Conservation (phyloP, 306 rosid species). For the Trifolium fragiferum region DNA sequence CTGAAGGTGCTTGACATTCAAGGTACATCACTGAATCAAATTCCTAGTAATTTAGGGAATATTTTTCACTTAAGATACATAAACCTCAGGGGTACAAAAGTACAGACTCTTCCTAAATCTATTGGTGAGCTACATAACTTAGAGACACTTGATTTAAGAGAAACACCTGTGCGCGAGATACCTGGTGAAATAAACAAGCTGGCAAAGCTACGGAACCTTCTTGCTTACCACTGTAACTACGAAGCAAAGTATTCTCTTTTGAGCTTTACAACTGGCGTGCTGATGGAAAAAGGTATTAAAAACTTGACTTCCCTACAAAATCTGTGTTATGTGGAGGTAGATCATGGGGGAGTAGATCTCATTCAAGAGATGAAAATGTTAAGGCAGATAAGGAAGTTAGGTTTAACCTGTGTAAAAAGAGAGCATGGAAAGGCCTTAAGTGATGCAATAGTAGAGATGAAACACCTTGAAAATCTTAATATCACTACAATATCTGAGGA, state of each 20-base stretch:
- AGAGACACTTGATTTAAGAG: conserved; percentile 20
- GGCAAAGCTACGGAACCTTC: neutral
- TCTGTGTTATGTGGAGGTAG: neutral
- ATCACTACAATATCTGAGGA: neutral
- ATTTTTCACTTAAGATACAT: neutral
- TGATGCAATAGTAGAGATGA: conserved; percentile 9
- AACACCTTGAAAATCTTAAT: neutral
- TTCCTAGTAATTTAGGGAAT: neutral
- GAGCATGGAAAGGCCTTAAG: neutral
- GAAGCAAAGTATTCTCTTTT: neutral
- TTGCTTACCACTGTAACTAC: neutral
- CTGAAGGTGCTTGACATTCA: neutral
- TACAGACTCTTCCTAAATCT: conserved; percentile 15
- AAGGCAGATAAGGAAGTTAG: neutral
- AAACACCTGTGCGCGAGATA: neutral
- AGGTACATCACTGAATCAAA: neutral
- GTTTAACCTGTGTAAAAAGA: neutral
- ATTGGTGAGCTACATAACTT: conserved; percentile 17
- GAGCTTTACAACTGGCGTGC: conserved; percentile 4
- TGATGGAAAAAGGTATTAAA: conserved; percentile 3
- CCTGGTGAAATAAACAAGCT: conserved; percentile 17
- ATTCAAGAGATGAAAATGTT: conserved; percentile 11
- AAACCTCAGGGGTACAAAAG: neutral
- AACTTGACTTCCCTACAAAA: conserved; percentile 14
- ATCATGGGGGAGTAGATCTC: conserved; percentile 18